Evolutionary conservation across 345 rosid genomes (phyloP).

Genomic region (Noccaea caerulescens): DNA sequence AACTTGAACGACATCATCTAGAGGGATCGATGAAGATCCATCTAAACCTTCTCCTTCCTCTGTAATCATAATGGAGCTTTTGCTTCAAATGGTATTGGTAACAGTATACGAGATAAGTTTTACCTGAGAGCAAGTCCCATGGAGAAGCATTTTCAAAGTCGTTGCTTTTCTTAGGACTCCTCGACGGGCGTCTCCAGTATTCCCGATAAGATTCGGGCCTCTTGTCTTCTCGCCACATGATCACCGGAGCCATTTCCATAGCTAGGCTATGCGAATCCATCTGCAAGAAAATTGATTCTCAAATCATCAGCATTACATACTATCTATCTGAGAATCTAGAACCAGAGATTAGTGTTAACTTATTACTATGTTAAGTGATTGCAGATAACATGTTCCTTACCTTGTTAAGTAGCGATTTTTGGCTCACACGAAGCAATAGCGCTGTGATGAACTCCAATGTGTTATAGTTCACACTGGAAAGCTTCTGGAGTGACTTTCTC

Average conservation of each 20-base stretch:
- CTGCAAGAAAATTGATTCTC: slow-evolving; percentile 43
- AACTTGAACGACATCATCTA: slow-evolving; percentile 70
- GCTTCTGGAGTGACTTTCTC: slow-evolving; percentile 78
- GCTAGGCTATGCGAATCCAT: slow-evolving; percentile 93
- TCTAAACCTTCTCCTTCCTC: slow-evolving; percentile 74
- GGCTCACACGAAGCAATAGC: slow-evolving; percentile 74
- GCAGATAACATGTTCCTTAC: slow-evolving; percentile 44
- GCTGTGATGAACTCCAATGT: slow-evolving; percentile 88
- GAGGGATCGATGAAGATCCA: slow-evolving; percentile 72
- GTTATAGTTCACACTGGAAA: slow-evolving; percentile 82
- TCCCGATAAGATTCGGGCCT: slow-evolving; percentile 68
- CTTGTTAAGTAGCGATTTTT: slow-evolving; percentile 85
- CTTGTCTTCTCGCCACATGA: slow-evolving; percentile 81
- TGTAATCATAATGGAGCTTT: slow-evolving; percentile 38
- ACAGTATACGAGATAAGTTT: not conserved
- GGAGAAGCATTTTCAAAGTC: slow-evolving; percentile 55
- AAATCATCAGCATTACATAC: not conserved
- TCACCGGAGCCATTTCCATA: slow-evolving; percentile 83
- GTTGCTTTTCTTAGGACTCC: slow-evolving; percentile 57
- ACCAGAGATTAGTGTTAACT: not conserved
- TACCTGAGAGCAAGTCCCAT: slow-evolving; percentile 92
- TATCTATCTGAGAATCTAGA: not conserved
- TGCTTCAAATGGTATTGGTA: not conserved
- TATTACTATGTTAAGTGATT: not conserved
- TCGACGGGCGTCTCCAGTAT: slow-evolving; percentile 66